Conservation (phyloP, 2,329 filamentous ascomycete species). For the Fusarium liriodendri region DNA sequence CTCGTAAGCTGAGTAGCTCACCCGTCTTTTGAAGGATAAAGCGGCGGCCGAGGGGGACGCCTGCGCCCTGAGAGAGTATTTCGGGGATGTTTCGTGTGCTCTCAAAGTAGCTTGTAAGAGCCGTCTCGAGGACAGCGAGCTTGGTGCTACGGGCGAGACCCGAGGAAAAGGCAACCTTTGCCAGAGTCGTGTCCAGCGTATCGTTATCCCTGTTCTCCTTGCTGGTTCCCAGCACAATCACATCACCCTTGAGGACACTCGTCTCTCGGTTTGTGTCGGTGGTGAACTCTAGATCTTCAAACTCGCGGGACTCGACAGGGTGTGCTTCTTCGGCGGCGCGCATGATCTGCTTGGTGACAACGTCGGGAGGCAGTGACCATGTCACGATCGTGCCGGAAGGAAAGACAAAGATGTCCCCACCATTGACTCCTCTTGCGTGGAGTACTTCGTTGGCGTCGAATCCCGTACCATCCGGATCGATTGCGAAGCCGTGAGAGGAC, state of each 20-base stretch:
- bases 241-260: slow-evolving; percentile 85
- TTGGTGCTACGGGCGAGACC: slow-evolving; percentile 94
- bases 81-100: slow-evolving; percentile 86
- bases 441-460: slow-evolving; percentile 73
- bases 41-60: slow-evolving; percentile 62
- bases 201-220: slow-evolving; percentile 58
- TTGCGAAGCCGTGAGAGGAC: slow-evolving; percentile 67
- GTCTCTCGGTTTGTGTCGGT: slow-evolving; percentile 79
- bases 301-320: slow-evolving; percentile 75
- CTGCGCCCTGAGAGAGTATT: slow-evolving; percentile 74
- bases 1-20: slow-evolving; percentile 87
- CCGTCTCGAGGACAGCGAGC: slow-evolving; percentile 88
- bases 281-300: slow-evolving; percentile 89
- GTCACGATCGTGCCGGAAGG: slow-evolving; percentile 93
- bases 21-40: slow-evolving; percentile 95
- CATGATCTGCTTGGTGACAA: slow-evolving; percentile 79
- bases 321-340: slow-evolving; percentile 82
- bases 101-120: slow-evolving; percentile 85
- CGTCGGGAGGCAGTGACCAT: slow-evolving; percentile 85
- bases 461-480: slow-evolving; percentile 70
- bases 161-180: slow-evolving; percentile 96
- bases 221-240: slow-evolving; percentile 88
- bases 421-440: slow-evolving; percentile 69
- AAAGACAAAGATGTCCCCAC: slow-evolving; percentile 94
- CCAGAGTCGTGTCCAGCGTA: slow-evolving; percentile 73